Base-by-base conservation (phyloP, 2,329 filamentous ascomycete species). In the Drechslera avenae region DNA sequence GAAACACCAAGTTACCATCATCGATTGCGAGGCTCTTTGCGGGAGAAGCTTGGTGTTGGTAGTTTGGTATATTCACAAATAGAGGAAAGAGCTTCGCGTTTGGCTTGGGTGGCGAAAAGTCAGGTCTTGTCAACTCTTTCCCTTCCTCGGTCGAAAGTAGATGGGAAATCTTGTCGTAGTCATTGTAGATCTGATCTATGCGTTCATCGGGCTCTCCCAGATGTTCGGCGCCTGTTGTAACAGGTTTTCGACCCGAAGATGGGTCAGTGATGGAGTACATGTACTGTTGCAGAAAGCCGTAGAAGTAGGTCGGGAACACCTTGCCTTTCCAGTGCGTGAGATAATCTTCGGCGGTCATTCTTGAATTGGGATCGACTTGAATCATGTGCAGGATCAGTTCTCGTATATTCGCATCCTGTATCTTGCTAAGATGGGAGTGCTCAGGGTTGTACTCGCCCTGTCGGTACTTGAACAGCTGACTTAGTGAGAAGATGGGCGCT, bases 81-180 rank as follows among this genome's bases (percentile, higher is more conserved):
- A 97, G 81, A 0, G 93, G 92, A 50, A 96, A 90, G 17, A 90
- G 79, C 2, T 82, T 81, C 7, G 85, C 78, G 3, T 78, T 74
- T 3, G 78, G 69, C 18, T 75, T 68, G 23, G 63, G 68, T 23
- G 65, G 59, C 14, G 56, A 56, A 9, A 63, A 56, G 37, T 69
- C 67, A 13, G 71, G 68, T 44, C 66, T 70, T 3, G 64, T 60
- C 32, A 68, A 68, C 26, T 73, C 66, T 37, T 76, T 74, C 33
- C 80, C 80, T 35, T 86, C 79, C 21, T 84, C 83, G 54, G 91
- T 91, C 12, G 90, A 92, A 1, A 99, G 81, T 50, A 96, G 95
- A 68, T 95, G 96, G 0, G 93, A 91, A 44, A 99, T 96, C 73
- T 97, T 99, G 72, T 99, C 94, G 75, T 97, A 97, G 68, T 99